Evolutionary conservation across 2,329 filamentous ascomycete genomes (phyloP).

Genomic region (Clonostachys sp.): DNA sequence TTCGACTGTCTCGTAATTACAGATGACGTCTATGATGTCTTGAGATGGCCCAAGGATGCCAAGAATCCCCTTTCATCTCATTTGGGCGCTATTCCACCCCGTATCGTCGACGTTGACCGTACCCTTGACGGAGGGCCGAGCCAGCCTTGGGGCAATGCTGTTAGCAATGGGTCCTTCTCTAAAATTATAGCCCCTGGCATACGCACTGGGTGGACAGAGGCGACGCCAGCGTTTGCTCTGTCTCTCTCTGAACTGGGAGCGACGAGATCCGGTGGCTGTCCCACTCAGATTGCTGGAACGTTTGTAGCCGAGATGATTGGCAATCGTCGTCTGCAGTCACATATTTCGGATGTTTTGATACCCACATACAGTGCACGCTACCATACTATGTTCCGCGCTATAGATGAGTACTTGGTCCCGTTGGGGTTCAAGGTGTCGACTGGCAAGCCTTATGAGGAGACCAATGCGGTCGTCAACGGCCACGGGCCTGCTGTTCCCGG

Average conservation of each 20-base stretch:
- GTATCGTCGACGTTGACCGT: slow-evolving; percentile 36
- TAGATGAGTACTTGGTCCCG: slow-evolving; percentile 8
- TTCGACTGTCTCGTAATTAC: slow-evolving; percentile 62
- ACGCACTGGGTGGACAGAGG: slow-evolving; percentile 50
- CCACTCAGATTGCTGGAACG: slow-evolving; percentile 3
- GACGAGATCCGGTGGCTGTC: slow-evolving; percentile 4
- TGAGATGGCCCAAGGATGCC: slow-evolving; percentile 47
- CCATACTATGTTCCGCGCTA: slow-evolving; percentile 8
- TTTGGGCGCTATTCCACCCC: slow-evolving; percentile 30
- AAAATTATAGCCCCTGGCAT: slow-evolving; percentile 61
- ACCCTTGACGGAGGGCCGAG: slow-evolving; percentile 35
- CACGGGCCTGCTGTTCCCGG: neutral
- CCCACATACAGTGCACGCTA: slow-evolving; percentile 11
- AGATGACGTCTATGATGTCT: slow-evolving; percentile 70
- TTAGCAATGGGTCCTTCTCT: slow-evolving; percentile 64
- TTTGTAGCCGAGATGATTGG: slow-evolving; percentile 11
- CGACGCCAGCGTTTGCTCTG: slow-evolving; percentile 1
- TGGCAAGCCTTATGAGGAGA: slow-evolving; percentile 6
- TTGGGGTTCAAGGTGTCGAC: slow-evolving; percentile 7
- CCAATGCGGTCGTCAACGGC: neutral
- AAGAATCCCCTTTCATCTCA: neutral
- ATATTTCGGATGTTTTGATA: slow-evolving; percentile 9
- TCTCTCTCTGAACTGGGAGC: slow-evolving; percentile 2
- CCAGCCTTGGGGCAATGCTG: slow-evolving; percentile 56
- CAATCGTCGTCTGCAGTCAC: slow-evolving; percentile 7